Conservation (phyloP, 306 rosid genomes). For the Dryas alaskensis region DNA sequence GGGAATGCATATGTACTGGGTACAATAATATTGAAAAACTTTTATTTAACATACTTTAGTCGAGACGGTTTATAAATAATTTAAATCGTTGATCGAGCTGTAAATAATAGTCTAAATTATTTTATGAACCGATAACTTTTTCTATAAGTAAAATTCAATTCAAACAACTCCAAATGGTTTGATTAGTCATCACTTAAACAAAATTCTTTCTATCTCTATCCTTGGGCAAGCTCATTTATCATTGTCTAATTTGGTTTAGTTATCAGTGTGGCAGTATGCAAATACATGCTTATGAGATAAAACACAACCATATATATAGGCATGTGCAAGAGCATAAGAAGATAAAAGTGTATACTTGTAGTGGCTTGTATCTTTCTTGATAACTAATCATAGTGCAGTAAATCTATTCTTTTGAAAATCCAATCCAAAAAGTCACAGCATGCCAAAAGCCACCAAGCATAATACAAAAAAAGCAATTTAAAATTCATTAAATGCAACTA, state of each 20-base stretch:
- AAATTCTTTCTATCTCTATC: background rate
- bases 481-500: background rate
- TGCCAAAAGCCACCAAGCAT: background rate
- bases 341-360: background rate
- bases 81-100: too few species aligned
- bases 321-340: background rate
- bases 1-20: too few species aligned
- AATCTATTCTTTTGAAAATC: background rate
- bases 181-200: background rate
- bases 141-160: too few species aligned
- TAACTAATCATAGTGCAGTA: background rate
- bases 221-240: background rate
- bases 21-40: too few species aligned
- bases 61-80: too few species aligned
- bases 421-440: background rate
- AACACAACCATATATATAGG: background rate
- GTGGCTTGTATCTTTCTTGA: background rate
- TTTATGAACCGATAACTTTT: too few species aligned
- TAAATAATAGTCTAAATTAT: too few species aligned
- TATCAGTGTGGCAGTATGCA: background rate
- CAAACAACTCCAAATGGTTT: conserved; percentile 10
- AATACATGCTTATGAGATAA: background rate
- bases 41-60: too few species aligned
- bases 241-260: background rate
- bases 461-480: background rate